Evolutionary conservation across 176 grass and related monocot genomes (phyloP).

Genomic region (Musa troglodytarum): DNA sequence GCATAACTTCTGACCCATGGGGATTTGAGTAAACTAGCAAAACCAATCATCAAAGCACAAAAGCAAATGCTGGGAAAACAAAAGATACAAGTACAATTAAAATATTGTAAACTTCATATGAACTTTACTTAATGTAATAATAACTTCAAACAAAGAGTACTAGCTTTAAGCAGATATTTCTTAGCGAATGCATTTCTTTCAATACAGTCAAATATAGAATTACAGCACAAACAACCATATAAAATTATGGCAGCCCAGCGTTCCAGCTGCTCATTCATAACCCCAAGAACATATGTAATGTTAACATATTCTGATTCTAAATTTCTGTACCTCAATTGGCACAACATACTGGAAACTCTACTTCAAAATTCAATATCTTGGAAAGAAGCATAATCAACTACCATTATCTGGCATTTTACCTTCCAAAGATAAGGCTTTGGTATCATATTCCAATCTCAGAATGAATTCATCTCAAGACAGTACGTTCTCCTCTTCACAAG

Average conservation of each 20-base stretch:
- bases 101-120: too few relatives aligned
- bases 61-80: too few relatives aligned
- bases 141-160: too few relatives aligned
- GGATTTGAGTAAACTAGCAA: too few relatives aligned
- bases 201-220: neutral
- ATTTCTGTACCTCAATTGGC: neutral
- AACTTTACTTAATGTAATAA: too few relatives aligned
- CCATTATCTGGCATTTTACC: neutral
- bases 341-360: neutral
- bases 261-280: neutral
- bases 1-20: too few relatives aligned
- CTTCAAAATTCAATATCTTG: neutral
- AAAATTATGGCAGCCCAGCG: neutral
- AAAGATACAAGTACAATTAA: too few relatives aligned
- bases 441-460: conserved; percentile 30
- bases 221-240: neutral
- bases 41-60: too few relatives aligned
- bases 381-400: neutral
- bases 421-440: neutral
- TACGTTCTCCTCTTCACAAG: conserved; percentile 72
- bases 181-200: neutral
- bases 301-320: neutral
- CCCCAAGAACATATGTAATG: neutral
- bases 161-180: too few relatives aligned
- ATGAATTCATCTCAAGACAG: conserved; percentile 92